Evolutionary conservation across 148 eudicot genomes (phyloP).

Genomic region (Rhododendron ovatum): DNA sequence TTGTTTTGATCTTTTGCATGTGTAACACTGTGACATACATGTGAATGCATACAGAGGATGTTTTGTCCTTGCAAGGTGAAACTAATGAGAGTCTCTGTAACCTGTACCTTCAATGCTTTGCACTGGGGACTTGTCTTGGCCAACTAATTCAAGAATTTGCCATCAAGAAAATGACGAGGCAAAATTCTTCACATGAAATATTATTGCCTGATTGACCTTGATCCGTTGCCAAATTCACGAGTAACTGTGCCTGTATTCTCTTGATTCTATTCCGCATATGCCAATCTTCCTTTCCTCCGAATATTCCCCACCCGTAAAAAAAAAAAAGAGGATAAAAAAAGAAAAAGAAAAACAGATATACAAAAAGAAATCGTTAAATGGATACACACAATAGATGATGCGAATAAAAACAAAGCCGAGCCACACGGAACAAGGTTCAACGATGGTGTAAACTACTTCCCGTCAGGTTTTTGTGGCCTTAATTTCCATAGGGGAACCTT

Average conservation of each 20-base stretch:
- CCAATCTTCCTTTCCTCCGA: background rate
- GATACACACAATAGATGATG: background rate
- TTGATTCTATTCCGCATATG: background rate
- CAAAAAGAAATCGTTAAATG: background rate
- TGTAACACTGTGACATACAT: background rate
- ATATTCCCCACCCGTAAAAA: background rate
- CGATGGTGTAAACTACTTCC: background rate
- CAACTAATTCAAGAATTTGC: background rate
- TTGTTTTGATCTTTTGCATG: conserved; percentile 4
- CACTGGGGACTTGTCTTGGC: background rate
- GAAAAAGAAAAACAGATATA: background rate
- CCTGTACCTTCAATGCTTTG: background rate
- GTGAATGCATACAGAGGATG: background rate
- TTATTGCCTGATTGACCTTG: background rate
- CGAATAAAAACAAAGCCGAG: background rate
- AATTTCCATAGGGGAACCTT: background rate
- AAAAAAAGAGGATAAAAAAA: background rate
- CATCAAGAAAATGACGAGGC: background rate
- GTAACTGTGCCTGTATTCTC: background rate
- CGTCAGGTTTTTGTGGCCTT: background rate
- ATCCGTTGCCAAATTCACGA: background rate
- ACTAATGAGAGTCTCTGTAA: background rate
- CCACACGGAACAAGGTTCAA: background rate
- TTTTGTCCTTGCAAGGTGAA: background rate
- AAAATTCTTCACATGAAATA: background rate